Evolutionary conservation across 495 filamentous ascomycete species (phyloP), one percentile per base, ranked within the genome.

Genomic region (Aspergillus sparsus): DNA sequence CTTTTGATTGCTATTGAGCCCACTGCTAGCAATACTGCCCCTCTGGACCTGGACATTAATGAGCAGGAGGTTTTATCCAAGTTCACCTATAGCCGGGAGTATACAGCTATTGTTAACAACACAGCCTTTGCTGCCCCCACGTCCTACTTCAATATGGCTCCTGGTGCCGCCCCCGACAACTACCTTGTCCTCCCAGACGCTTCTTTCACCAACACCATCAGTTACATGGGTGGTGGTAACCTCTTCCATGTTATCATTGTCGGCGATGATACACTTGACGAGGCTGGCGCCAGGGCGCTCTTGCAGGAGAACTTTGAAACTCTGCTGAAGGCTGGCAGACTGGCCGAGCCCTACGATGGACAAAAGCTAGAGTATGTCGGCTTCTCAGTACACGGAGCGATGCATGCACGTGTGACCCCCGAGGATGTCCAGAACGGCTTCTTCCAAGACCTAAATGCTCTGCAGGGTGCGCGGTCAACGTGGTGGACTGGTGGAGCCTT

Each of bases 401-500:
- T 78, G 68, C 67, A 74, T 39, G 65, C 70, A 54, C 62, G 66
- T 13, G 71, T 71, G 0, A 34, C 72, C 5, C 57, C 59, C 2
- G 68, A 74, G 15, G 66, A 71, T 31, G 57, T 77, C 44, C 61
- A 66, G 39, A 46, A 47, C 18, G 76, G 76, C 0, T 76, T 76
- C 44, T 73, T 73, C 15, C 65, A 71, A 61, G 57, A 69, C 45
- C 46, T 78, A 18, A 69, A 77, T 36, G 67, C 62, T 7, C 62
- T 79, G 6, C 77, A 81, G 61, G 77, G 74, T 27, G 58, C 69
- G 39, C 64, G 68, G 27, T 67, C 60, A 13, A 79, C 76, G 11
- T 79, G 71, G 68, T 81, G 73, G 61, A 77, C 76, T 3, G 75
- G 76, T 15, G 69, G 68, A 32, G 69, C 74, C 10, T 77, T 73